phyloP scores from a whole-genome alignment of 2,329 filamentous ascomycete species.

The Colletotrichum brevisporum region DNA sequence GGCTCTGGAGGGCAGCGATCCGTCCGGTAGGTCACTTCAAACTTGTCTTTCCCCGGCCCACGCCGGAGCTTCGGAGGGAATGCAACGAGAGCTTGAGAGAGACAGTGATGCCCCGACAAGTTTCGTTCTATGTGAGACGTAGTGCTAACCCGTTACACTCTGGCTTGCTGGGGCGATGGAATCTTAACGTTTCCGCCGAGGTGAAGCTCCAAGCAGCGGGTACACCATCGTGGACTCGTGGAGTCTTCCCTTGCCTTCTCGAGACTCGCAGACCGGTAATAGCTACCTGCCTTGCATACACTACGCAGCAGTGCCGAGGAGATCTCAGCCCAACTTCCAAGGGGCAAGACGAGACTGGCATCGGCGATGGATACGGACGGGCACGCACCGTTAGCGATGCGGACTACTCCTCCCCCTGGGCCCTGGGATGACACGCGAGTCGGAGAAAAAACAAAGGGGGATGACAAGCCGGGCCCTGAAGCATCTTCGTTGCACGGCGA shows the following conservation, averaged over 20 bases:
- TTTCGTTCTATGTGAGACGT: constrained; percentile 35
- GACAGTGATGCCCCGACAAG: constrained; percentile 23
- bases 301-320: constrained; percentile 5
- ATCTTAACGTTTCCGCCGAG: constrained; percentile 31
- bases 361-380: neutral
- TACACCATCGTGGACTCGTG: constrained; percentile 20
- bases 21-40: neutral
- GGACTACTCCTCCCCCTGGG: constrained; percentile 3
- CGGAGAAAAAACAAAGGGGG: constrained; percentile 37
- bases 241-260: neutral
- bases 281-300: too few relatives aligned
- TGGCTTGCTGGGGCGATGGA: constrained; percentile 27
- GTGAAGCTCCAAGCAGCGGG: constrained; percentile 20
- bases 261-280: neutral
- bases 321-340: constrained; percentile 7
- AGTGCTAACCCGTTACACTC: constrained; percentile 13
- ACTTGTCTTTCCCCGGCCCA: constrained; percentile 1
- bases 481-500: constrained; percentile 16
- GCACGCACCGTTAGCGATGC: neutral
- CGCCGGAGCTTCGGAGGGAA: constrained; percentile 27
- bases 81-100: constrained; percentile 23
- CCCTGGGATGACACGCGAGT: constrained; percentile 25
- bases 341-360: neutral
- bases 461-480: constrained; percentile 22
- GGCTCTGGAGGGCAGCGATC: constrained; percentile 28